phyloP scores from a whole-genome alignment of 2,329 filamentous ascomycete genomes.

The Scolecobasidium constrictum region DNA sequence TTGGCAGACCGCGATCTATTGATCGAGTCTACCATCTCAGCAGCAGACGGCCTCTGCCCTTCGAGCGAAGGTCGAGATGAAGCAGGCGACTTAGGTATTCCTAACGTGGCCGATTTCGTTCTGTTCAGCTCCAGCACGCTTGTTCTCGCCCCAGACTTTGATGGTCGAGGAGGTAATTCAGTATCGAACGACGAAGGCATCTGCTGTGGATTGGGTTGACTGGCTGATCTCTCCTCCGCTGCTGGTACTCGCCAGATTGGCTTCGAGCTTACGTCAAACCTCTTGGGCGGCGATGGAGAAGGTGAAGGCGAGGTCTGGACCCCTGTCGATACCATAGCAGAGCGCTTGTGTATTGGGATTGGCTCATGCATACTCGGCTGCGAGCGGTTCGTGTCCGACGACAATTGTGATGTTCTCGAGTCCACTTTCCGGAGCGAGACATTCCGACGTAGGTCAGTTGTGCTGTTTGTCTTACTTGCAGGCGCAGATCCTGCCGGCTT shows the following conservation, averaged over 20 bases:
- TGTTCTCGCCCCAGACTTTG: slow-evolving; percentile 1
- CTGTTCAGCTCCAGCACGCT: slow-evolving; percentile 19
- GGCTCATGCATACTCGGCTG: slow-evolving; percentile 24
- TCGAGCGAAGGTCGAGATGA: slow-evolving; percentile 62
- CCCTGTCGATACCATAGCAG: slow-evolving; percentile 56
- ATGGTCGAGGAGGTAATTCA: slow-evolving; percentile 9
- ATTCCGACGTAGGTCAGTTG: slow-evolving; percentile 5
- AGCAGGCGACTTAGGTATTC: slow-evolving; percentile 41
- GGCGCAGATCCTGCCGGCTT: slow-evolving; percentile 16
- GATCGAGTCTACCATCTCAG: slow-evolving; percentile 50
- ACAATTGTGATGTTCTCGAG: slow-evolving; percentile 12
- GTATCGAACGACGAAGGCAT: slow-evolving; percentile 2
- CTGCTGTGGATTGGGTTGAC: neutral
- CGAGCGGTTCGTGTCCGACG: slow-evolving; percentile 17
- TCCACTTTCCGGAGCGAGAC: slow-evolving; percentile 22
- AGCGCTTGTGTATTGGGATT: slow-evolving; percentile 34
- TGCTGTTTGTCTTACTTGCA: slow-evolving; percentile 1
- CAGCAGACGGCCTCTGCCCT: slow-evolving; percentile 50
- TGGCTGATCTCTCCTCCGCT: neutral
- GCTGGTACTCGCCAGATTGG: slow-evolving; percentile 41
- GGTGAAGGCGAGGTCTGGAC: slow-evolving; percentile 64
- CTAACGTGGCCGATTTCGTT: slow-evolving; percentile 40
- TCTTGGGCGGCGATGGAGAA: slow-evolving; percentile 19
- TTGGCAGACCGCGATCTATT: slow-evolving; percentile 53
- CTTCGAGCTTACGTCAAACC: slow-evolving; percentile 28